Conservation (phyloP, 1,284 basidiomycete species). For the Tylopilus orsonianus region DNA sequence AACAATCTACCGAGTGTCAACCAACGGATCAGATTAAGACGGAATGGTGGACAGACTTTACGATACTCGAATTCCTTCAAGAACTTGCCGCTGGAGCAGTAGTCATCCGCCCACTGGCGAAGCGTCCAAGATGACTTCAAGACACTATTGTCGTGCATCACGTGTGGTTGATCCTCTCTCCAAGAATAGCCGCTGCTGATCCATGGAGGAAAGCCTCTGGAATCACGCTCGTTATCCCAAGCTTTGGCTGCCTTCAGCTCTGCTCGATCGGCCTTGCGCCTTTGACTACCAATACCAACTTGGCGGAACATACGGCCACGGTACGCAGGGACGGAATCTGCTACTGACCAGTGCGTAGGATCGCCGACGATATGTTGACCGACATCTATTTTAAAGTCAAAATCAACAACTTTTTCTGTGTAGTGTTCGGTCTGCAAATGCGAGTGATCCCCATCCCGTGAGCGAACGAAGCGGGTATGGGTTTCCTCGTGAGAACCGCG, state of each 20-base stretch:
- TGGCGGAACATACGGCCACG: slow-evolving; percentile 56
- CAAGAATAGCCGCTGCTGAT: slow-evolving; percentile 29
- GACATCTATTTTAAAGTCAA: slow-evolving; percentile 63
- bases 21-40: background rate
- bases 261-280: slow-evolving; percentile 30
- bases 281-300: slow-evolving; percentile 37
- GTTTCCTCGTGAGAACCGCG: slow-evolving; percentile 60
- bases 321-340: slow-evolving; percentile 52
- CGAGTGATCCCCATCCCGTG: slow-evolving; percentile 37
- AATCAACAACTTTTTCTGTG: slow-evolving; percentile 59
- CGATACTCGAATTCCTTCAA: slow-evolving; percentile 67
- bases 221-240: slow-evolving; percentile 34
- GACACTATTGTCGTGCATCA: slow-evolving; percentile 30
- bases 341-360: slow-evolving; percentile 51
- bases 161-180: slow-evolving; percentile 26
- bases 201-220: slow-evolving; percentile 46
- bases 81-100: slow-evolving; percentile 55
- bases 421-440: slow-evolving; percentile 42
- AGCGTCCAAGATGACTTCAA: slow-evolving; percentile 53
- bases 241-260: slow-evolving; percentile 35
- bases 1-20: slow-evolving; percentile 41
- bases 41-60: slow-evolving; percentile 42
- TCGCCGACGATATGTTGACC: slow-evolving; percentile 35
- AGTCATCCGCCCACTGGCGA: slow-evolving; percentile 70
- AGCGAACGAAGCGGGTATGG: slow-evolving; percentile 47